Evolutionary conservation across 495 filamentous ascomycete genomes (phyloP).

Genomic region (Daldinia bambusicola): DNA sequence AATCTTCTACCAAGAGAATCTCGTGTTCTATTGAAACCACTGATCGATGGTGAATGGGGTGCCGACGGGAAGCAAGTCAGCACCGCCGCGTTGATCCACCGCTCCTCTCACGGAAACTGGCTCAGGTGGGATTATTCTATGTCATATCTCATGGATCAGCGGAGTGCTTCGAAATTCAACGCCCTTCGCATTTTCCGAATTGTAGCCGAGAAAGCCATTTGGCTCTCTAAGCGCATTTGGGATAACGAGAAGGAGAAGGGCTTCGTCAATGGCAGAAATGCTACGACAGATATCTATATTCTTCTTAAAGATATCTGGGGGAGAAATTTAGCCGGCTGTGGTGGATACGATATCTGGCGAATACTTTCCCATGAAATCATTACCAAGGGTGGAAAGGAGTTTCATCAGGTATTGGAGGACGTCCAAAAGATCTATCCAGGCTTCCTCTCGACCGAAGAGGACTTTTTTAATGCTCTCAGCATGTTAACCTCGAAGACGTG

Average conservation of each 20-base stretch:
- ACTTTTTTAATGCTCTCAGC: background rate
- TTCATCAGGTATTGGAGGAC: background rate
- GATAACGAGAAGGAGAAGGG: slow-evolving; percentile 18
- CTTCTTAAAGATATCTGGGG: slow-evolving; percentile 14
- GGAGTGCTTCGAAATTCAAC: background rate
- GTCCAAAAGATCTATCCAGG: background rate
- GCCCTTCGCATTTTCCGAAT: slow-evolving; percentile 16
- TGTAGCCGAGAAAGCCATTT: slow-evolving; percentile 49
- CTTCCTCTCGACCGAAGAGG: background rate
- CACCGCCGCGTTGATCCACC: slow-evolving; percentile 8
- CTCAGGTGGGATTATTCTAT: background rate
- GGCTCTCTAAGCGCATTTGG: slow-evolving; percentile 48
- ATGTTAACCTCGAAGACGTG: slow-evolving; percentile 6
- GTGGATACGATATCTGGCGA: slow-evolving; percentile 24
- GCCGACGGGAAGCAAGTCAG: slow-evolving; percentile 15
- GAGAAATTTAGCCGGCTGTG: slow-evolving; percentile 1
- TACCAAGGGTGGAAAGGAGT: background rate
- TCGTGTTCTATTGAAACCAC: slow-evolving; percentile 2
- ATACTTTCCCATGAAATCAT: background rate
- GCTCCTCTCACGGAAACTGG: slow-evolving; percentile 21
- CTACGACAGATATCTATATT: slow-evolving; percentile 34
- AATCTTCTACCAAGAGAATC: slow-evolving; percentile 11
- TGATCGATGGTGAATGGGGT: slow-evolving; percentile 12
- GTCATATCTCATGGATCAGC: background rate
- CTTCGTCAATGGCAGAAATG: slow-evolving; percentile 45